These are phyloP conservation scores for Cryoendolithus antarcticus DNA, from an alignment of 2,329 filamentous ascomycete genomes.

Conservation along the genomic window DNA sequence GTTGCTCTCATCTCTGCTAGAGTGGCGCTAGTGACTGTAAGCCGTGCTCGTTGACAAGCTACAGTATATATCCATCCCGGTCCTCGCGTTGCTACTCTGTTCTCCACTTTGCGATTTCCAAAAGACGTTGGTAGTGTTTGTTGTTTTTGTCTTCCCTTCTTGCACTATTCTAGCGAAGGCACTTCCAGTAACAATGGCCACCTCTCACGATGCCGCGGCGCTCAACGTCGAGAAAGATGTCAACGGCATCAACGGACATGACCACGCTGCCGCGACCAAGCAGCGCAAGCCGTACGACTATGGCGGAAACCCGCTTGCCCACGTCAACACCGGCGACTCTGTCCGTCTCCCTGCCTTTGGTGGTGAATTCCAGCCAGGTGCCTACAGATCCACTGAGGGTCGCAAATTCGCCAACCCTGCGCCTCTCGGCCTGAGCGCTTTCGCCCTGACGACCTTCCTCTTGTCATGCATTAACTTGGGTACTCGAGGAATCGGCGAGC, in stretches of 20 bases:
- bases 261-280: conserved; percentile 25
- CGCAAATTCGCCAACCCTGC: conserved; percentile 47
- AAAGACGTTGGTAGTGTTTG: no score
- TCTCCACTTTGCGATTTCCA: no score
- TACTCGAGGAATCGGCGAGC: conserved; percentile 28
- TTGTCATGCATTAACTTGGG: conserved; percentile 40
- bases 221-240: conserved; percentile 7
- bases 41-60: no score
- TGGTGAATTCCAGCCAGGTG: conserved; percentile 41
- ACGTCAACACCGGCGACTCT: conserved; percentile 37
- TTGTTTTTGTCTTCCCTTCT: no score
- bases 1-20: no score
- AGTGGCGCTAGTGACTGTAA: no score
- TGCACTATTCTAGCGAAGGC: no score
- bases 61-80: no score
- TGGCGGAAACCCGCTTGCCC: conserved; percentile 40
- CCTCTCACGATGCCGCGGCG: conserved; percentile 27
- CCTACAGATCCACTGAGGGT: conserved; percentile 26
- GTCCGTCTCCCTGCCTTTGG: conserved; percentile 37
- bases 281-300: conserved; percentile 38
- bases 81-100: no score
- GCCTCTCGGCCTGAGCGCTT: conserved; percentile 48
- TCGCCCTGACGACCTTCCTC: conserved; percentile 54
- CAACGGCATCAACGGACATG: conserved; percentile 21
- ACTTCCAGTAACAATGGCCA: conserved; percentile 24